Evolutionary conservation across 169 alveolate genomes (phyloP).

Genomic region (Perkinsus chesapeaki): DNA sequence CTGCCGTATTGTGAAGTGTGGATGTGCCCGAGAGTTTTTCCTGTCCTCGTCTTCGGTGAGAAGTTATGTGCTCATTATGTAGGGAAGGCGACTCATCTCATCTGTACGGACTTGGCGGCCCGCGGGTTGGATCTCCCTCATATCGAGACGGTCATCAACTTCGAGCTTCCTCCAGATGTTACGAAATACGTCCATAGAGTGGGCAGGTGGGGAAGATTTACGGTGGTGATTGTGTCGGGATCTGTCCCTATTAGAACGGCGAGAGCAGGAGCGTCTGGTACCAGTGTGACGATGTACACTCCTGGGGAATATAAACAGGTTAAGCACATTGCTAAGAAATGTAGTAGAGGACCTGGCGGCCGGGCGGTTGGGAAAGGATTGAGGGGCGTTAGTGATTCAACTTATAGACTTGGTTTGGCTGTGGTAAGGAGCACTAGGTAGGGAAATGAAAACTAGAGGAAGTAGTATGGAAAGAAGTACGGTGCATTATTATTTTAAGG

Average conservation of each 20-base stretch:
- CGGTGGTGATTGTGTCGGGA: not conserved
- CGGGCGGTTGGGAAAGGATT: not conserved
- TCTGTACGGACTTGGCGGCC: conserved; percentile 87
- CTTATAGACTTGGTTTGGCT: too few relatives aligned
- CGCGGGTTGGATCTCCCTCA: conserved; percentile 85
- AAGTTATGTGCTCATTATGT: conserved; percentile 21
- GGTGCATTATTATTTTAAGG: too few relatives aligned
- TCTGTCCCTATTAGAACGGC: not conserved
- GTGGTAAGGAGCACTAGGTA: too few relatives aligned
- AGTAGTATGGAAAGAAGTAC: too few relatives aligned
- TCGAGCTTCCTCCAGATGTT: conserved; percentile 69
- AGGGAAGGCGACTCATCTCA: conserved; percentile 25
- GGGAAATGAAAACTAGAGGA: too few relatives aligned
- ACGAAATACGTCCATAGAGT: conserved; percentile 75
- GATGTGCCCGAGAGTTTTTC: too few relatives aligned
- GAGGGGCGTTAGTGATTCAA: not conserved
- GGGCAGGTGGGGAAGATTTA: conserved; percentile 49
- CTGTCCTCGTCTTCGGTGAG: too few relatives aligned
- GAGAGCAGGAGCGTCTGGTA: not conserved
- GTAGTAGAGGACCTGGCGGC: not conserved
- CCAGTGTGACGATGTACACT: not conserved
- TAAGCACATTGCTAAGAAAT: not conserved
- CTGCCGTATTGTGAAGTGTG: too few relatives aligned
- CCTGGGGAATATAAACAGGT: not conserved
- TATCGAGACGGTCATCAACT: conserved; percentile 77